Conservation (phyloP, 768 basidiomycete genomes). For the Leccinum disarticulatum region DNA sequence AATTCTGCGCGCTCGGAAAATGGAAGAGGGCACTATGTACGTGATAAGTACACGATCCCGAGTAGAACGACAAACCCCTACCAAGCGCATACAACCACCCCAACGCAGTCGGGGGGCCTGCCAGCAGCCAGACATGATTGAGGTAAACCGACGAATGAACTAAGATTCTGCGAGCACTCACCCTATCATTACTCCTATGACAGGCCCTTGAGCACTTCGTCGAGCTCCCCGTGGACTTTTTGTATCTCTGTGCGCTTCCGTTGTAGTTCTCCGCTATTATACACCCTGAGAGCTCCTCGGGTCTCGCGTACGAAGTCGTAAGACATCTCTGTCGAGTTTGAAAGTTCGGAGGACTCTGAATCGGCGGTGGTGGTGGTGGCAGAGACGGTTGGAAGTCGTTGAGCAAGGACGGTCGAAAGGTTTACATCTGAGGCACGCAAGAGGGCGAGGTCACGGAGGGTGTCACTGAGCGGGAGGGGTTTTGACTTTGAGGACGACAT, state of each 20-base stretch:
- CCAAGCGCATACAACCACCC: too few species aligned
- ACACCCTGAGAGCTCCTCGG: conserved; percentile 51
- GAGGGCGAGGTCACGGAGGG: conserved; percentile 71
- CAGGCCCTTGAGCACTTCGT: too few species aligned
- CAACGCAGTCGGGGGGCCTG: not conserved
- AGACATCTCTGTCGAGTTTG: conserved; percentile 41
- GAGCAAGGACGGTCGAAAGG: conserved; percentile 33
- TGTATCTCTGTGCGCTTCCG: conserved; percentile 56
- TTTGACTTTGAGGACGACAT: conserved; percentile 33
- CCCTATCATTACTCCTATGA: too few species aligned
- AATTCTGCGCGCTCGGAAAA: too few species aligned
- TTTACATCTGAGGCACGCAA: conserved; percentile 58
- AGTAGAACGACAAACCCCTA: not conserved
- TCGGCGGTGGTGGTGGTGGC: conserved; percentile 1
- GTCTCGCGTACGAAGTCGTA: conserved; percentile 59
- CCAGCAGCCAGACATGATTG: not conserved
- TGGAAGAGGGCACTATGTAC: too few species aligned
- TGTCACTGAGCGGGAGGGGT: conserved; percentile 55
- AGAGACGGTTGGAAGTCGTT: not conserved
- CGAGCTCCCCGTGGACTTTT: conserved; percentile 50
- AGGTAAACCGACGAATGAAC: not conserved
- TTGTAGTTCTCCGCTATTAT: conserved; percentile 47
- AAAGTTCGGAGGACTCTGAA: conserved; percentile 10
- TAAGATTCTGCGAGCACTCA: conserved; percentile 9
- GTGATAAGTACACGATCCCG: too few species aligned